These are phyloP conservation scores for Colletotrichum tanaceti DNA, from an alignment of 2,329 filamentous ascomycete genomes.

Conservation along the genomic window DNA sequence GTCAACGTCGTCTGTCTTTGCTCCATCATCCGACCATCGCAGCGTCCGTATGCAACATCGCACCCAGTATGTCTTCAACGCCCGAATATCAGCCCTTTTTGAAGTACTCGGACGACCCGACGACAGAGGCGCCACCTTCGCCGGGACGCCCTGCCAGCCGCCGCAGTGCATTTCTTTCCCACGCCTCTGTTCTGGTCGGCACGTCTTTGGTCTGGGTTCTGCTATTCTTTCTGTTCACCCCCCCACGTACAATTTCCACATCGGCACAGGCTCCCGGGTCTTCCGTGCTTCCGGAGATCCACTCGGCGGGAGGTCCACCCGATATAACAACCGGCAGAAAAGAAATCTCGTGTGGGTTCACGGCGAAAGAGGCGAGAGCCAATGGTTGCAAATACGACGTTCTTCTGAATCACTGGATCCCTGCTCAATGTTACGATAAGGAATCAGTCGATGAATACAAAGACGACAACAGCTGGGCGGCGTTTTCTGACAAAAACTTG, in stretches of 20 bases:
- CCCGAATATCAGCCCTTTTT: constrained; percentile 42
- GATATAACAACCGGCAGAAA: constrained; percentile 42
- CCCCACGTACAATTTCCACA: constrained; percentile 11
- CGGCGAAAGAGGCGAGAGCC: constrained; percentile 40
- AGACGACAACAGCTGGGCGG: constrained; percentile 45
- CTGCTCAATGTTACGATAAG: constrained; percentile 41
- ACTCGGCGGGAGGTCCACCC: constrained; percentile 24
- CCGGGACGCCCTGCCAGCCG: constrained; percentile 13
- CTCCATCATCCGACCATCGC: constrained; percentile 13
- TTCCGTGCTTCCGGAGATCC: not conserved
- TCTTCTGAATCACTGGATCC: constrained; percentile 46
- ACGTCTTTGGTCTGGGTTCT: constrained; percentile 44
- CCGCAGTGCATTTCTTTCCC: constrained; percentile 34
- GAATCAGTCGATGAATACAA: constrained; percentile 45
- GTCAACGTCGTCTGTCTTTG: rapidly evolving
- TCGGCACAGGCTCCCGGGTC: not conserved
- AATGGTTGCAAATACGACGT: constrained; percentile 44
- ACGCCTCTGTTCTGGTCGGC: constrained; percentile 40
- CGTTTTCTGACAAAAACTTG: constrained; percentile 43
- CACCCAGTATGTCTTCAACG: constrained; percentile 36
- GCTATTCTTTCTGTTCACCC: constrained; percentile 36
- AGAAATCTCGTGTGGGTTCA: constrained; percentile 42
- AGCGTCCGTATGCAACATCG: constrained; percentile 21
- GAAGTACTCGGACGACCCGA: constrained; percentile 40
- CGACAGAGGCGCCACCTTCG: constrained; percentile 35